These are phyloP conservation scores for Sonneratia caseolaris DNA, from an alignment of 345 rosid genomes.

Conservation along the genomic window DNA sequence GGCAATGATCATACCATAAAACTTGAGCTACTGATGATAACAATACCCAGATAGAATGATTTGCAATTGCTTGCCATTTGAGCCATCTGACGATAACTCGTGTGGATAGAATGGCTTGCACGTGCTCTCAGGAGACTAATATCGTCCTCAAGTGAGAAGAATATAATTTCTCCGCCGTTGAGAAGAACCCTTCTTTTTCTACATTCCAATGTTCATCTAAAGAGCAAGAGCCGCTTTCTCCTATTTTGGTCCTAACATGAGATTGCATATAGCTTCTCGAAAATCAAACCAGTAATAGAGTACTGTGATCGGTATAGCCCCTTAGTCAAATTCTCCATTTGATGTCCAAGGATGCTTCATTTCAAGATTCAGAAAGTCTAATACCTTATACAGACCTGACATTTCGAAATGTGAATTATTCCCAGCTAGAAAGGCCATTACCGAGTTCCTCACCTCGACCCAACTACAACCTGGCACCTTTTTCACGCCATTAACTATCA, in stretches of 20 bases:
- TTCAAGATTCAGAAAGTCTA: slow-evolving; percentile 31
- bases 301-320: background rate
- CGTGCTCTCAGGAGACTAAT: background rate
- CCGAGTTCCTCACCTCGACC: slow-evolving; percentile 51
- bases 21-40: too few relatives aligned
- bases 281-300: background rate
- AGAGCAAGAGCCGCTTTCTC: background rate
- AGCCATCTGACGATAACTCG: too few relatives aligned
- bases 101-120: too few relatives aligned
- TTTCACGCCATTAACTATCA: slow-evolving; percentile 51
- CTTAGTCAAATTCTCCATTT: background rate
- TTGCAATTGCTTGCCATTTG: background rate
- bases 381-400: slow-evolving; percentile 25
- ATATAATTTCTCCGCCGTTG: background rate
- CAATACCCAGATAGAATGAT: too few relatives aligned
- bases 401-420: slow-evolving; percentile 19
- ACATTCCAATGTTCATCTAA: too few relatives aligned
- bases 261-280: background rate
- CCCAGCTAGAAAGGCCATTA: slow-evolving; percentile 46
- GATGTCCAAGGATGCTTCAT: slow-evolving; percentile 22
- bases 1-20: too few relatives aligned
- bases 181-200: too few relatives aligned
- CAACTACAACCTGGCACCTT: slow-evolving; percentile 77
- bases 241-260: background rate
- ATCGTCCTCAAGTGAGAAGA: background rate